Conservation (phyloP, 805 yeast genomes). For the Kazachstania taianensis region DNA sequence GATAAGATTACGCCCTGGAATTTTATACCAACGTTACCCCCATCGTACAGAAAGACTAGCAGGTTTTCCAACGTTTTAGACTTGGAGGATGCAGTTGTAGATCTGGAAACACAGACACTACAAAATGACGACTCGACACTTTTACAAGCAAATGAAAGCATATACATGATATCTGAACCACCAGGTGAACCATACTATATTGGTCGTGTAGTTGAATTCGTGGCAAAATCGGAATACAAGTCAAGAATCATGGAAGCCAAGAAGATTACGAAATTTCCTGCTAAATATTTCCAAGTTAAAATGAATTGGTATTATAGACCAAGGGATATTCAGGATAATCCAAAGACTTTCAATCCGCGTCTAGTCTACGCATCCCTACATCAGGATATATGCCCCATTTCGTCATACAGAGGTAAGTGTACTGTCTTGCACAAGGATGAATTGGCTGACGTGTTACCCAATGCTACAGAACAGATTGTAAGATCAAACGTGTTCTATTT, state of each 20-base stretch:
- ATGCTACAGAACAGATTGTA: conserved; percentile 40
- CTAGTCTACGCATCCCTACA: conserved; percentile 77
- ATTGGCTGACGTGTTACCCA: conserved; percentile 35
- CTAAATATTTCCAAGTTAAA: conserved; percentile 47
- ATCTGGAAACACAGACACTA: conserved; percentile 21
- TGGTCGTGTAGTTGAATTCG: conserved; percentile 74
- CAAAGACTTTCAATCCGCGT: conserved; percentile 50
- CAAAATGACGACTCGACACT: conserved; percentile 12
- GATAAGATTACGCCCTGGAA: conserved; percentile 22
- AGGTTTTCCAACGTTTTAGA: conserved; percentile 32
- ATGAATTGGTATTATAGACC: conserved; percentile 92
- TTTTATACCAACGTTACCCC: conserved; percentile 26
- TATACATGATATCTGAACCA: conserved; percentile 82
- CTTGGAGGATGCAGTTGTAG: conserved; percentile 31
- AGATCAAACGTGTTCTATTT: conserved; percentile 72
- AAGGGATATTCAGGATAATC: conserved; percentile 61
- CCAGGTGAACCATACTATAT: conserved; percentile 91
- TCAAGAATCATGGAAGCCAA: conserved; percentile 9
- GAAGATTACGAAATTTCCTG: conserved; percentile 30
- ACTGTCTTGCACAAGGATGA: conserved; percentile 60
- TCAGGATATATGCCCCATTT: conserved; percentile 69
- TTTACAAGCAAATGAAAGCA: conserved; percentile 40
- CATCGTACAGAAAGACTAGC: conserved; percentile 21
- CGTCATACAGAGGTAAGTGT: conserved; percentile 66
- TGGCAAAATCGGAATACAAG: conserved; percentile 22